Evolutionary conservation across 202 grass and related monocot species (phyloP).

Genomic region (Cymbopogon flexuosus): DNA sequence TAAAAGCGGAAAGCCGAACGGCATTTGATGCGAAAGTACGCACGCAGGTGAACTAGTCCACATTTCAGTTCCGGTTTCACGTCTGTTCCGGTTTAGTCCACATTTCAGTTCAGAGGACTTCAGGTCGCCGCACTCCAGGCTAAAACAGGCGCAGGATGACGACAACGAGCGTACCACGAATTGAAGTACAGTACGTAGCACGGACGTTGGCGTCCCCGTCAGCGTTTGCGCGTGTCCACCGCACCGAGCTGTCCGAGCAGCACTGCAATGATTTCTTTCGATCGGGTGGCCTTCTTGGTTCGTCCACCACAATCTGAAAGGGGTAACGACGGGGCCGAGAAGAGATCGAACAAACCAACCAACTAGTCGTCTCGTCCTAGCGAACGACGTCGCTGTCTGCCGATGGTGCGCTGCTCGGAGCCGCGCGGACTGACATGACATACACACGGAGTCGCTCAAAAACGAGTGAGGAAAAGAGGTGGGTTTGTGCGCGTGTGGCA

Average conservation of each 20-base stretch:
- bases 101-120: not conserved
- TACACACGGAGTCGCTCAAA: not conserved
- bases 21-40: not conserved
- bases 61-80: not conserved
- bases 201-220: not conserved
- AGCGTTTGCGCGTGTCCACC: conserved; percentile 29
- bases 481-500: not conserved
- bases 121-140: not conserved
- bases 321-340: too few species aligned
- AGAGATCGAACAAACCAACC: not conserved
- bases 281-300: not conserved
- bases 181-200: not conserved
- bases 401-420: not conserved
- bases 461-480: conserved; percentile 8
- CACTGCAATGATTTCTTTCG: not conserved
- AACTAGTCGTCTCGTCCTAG: too few species aligned
- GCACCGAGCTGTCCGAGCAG: not conserved
- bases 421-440: not conserved
- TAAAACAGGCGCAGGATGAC: not conserved
- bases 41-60: not conserved
- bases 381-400: not conserved
- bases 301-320: not conserved
- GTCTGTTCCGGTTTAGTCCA: too few species aligned
- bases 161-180: not conserved
- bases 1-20: not conserved